Evolutionary conservation across 2,329 filamentous ascomycete genomes (phyloP).

Genomic region (Curvularia spicifera): DNA sequence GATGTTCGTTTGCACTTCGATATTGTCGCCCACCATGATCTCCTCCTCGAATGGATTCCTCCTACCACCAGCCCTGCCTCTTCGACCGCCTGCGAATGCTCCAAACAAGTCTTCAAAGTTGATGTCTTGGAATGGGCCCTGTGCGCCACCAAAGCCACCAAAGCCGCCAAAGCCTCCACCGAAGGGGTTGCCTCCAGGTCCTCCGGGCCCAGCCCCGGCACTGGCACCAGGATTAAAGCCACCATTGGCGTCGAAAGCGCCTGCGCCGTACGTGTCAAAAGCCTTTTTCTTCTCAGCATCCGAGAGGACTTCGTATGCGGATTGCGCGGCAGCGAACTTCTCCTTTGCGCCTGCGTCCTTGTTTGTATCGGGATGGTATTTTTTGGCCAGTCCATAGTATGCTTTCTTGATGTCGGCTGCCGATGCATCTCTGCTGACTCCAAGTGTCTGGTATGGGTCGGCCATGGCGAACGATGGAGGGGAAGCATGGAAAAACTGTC

Average conservation of each 20-base stretch:
- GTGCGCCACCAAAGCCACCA: constrained; percentile 47
- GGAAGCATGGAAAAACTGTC: constrained; percentile 48
- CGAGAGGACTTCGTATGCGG: constrained; percentile 90
- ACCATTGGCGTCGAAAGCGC: constrained; percentile 69
- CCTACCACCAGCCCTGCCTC: constrained; percentile 56
- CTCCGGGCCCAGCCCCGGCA: constrained; percentile 59
- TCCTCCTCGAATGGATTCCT: constrained; percentile 78
- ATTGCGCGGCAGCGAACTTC: constrained; percentile 90
- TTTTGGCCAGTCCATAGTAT: constrained; percentile 97
- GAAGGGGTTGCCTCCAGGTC: constrained; percentile 69
- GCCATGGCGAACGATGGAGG: constrained; percentile 68
- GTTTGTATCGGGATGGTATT: constrained; percentile 97
- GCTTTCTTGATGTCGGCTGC: constrained; percentile 94
- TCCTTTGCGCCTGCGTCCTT: constrained; percentile 94
- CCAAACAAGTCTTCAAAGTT: constrained; percentile 97
- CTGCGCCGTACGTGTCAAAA: constrained; percentile 87
- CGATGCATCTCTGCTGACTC: constrained; percentile 81
- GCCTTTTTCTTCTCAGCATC: constrained; percentile 92
- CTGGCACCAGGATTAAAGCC: constrained; percentile 80
- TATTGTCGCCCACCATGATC: constrained; percentile 90
- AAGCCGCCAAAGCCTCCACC: constrained; percentile 58
- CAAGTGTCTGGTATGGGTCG: constrained; percentile 87
- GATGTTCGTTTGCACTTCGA: constrained; percentile 91
- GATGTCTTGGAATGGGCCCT: constrained; percentile 74
- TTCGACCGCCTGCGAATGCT: constrained; percentile 73